A percentile compares a stretch with the other conserved stretches of the same genome.
phyloP scores from a whole-genome alignment of 163 green algal genomes.

The Scenedesmus sp. region DNA sequence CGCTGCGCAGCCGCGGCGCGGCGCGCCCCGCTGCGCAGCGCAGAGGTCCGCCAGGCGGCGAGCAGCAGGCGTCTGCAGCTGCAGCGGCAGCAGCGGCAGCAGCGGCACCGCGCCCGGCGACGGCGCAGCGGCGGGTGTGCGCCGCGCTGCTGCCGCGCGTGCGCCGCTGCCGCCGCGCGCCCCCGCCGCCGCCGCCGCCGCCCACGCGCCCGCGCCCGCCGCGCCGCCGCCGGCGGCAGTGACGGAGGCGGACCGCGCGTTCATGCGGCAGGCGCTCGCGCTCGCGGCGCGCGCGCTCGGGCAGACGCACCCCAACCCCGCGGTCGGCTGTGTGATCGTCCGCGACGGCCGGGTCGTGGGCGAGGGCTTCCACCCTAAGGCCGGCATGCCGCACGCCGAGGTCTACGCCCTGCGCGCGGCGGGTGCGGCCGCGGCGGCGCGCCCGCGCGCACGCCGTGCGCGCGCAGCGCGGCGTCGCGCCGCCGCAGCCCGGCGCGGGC shows the following conservation, averaged over 20 bases:
- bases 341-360: constrained; percentile 86
- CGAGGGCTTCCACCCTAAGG: constrained; percentile 95
- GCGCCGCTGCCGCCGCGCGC: too few species aligned
- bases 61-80: background rate
- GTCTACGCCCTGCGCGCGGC: constrained; percentile 94
- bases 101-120: background rate
- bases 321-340: constrained; percentile 97
- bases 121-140: too few species aligned
- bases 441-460: too few species aligned
- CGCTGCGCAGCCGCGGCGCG: too few species aligned
- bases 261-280: constrained; percentile 87
- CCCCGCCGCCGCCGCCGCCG: too few species aligned
- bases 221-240: constrained; percentile 39
- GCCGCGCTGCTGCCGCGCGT: background rate
- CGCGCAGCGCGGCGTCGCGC: too few species aligned
- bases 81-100: background rate
- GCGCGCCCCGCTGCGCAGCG: too few species aligned
- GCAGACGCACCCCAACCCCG: constrained; percentile 93
- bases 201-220: background rate
- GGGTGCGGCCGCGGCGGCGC: constrained; percentile 51
- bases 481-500: too few species aligned
- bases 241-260: constrained; percentile 55
- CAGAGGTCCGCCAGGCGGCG: too few species aligned
- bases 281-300: constrained; percentile 80
- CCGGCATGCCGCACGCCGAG: constrained; percentile 97